Conservation (phyloP, 176 grass and related monocot genomes). For the Tillandsia fasciculata region DNA sequence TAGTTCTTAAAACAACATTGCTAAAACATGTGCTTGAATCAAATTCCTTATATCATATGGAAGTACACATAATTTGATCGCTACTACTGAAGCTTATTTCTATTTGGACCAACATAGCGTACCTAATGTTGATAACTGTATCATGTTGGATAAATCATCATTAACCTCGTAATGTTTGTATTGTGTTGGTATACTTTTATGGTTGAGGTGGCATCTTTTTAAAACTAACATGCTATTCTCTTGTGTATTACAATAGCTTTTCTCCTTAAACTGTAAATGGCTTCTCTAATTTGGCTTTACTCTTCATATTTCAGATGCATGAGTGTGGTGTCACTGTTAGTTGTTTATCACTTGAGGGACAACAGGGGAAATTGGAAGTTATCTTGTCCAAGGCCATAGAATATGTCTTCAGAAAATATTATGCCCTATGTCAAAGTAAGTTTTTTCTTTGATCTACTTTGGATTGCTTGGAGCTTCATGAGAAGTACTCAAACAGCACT, state of each 20-base stretch:
- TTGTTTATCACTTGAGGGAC: constrained; percentile 48
- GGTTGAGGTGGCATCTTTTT: no score
- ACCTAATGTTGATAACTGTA: not conserved
- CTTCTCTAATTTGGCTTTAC: not conserved
- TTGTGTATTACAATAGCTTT: no score
- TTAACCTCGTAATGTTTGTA: no score
- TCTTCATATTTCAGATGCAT: constrained; percentile 37
- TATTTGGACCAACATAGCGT: not conserved
- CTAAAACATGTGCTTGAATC: no score
- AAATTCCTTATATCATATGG: no score
- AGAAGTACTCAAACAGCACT: not conserved
- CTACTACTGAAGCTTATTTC: no score
- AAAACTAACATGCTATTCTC: no score
- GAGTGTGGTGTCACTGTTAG: constrained; percentile 36
- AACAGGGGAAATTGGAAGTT: constrained; percentile 72
- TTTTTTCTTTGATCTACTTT: not conserved
- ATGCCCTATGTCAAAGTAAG: constrained; percentile 40
- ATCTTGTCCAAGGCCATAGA: constrained; percentile 53
- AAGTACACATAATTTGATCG: no score
- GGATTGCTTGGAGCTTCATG: no score
- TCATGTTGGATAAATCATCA: no score
- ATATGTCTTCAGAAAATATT: constrained; percentile 50
- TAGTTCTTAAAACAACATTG: no score
- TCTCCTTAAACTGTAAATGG: not conserved
- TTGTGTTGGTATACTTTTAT: no score